Evolutionary conservation across 2,329 filamentous ascomycete genomes (phyloP).

Genomic region (Thielaviopsis punctulata): DNA sequence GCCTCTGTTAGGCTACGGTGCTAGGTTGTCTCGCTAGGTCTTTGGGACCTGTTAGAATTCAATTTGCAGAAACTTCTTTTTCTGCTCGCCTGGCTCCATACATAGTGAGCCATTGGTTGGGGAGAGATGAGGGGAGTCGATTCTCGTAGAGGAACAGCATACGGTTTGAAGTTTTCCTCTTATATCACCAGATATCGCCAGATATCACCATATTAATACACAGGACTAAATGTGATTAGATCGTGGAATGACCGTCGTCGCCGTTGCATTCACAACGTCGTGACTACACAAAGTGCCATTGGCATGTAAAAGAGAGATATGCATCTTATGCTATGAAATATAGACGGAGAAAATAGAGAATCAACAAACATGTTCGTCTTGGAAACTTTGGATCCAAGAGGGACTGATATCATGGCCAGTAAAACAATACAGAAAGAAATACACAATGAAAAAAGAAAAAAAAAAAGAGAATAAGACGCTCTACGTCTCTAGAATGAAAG

Average conservation of each 20-base stretch:
- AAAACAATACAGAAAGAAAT: background rate
- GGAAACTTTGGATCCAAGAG: background rate
- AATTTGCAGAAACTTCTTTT: no score
- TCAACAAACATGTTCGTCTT: conserved; percentile 3
- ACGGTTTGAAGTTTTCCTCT: background rate
- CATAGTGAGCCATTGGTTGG: no score
- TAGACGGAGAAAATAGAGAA: background rate
- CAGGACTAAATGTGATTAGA: background rate
- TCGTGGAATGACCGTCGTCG: no score
- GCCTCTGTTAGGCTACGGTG: no score
- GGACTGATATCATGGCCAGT: conserved; percentile 6
- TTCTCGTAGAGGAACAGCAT: background rate
- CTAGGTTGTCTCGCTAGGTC: no score
- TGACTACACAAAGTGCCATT: no score
- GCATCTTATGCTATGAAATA: no score
- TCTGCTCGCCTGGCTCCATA: no score
- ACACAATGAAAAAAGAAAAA: conserved; percentile 5
- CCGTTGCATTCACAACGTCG: no score
- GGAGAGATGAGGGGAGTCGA: no score
- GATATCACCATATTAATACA: background rate
- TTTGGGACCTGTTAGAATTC: no score
- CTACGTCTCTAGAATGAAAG: background rate
- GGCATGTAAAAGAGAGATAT: no score
- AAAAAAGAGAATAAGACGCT: conserved; percentile 8
- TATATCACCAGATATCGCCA: background rate